These are phyloP conservation scores for Pichia sp. DNA, from an alignment of 1,139 yeast species.

Conservation along the genomic window DNA sequence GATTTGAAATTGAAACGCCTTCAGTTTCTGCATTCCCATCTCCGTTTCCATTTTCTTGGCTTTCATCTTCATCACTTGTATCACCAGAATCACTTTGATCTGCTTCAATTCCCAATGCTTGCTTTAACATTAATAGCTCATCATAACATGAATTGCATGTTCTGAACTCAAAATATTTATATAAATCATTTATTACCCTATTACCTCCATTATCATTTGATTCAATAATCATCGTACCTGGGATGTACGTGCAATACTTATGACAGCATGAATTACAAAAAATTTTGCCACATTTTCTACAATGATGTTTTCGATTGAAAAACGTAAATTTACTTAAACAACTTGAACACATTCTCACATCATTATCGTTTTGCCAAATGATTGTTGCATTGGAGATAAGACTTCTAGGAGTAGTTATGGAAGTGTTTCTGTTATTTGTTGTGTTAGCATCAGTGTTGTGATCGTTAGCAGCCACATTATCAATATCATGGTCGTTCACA, in stretches of 20 bases:
- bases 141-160: conserved; percentile 70
- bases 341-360: conserved; percentile 50
- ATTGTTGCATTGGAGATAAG: conserved; percentile 29
- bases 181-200: conserved; percentile 33
- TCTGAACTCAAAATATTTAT: conserved; percentile 30
- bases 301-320: conserved; percentile 81
- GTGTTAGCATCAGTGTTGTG: neutral
- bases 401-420: neutral
- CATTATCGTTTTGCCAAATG: conserved; percentile 76
- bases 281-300: conserved; percentile 77
- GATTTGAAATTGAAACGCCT: neutral
- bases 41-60: neutral
- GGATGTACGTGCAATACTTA: conserved; percentile 37
- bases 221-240: conserved; percentile 43
- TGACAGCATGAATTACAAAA: conserved; percentile 65
- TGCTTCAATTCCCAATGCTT: conserved; percentile 31
- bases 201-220: conserved; percentile 26
- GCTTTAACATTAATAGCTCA: conserved; percentile 52
- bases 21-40: neutral
- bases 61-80: neutral
- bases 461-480: neutral
- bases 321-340: conserved; percentile 57
- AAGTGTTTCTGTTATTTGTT: neutral
- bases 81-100: conserved; percentile 1
- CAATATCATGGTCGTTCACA: neutral